Evolutionary conservation across 1,139 yeast species (phyloP).

Genomic region (Diutina scorzettiae): DNA sequence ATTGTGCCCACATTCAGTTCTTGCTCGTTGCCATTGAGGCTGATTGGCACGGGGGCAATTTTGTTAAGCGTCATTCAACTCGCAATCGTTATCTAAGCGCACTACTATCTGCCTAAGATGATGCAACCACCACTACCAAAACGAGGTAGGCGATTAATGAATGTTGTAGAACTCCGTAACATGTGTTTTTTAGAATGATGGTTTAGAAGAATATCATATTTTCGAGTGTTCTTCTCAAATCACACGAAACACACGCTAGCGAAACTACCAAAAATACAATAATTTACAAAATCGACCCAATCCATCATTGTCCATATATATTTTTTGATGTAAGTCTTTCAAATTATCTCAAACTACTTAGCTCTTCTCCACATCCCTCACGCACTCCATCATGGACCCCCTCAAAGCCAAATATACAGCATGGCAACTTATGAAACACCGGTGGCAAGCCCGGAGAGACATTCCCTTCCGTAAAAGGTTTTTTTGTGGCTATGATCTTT

Average conservation of each 20-base stretch:
- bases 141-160: too few relatives aligned
- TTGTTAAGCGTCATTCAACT: background rate
- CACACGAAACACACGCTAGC: too few relatives aligned
- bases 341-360: too few relatives aligned
- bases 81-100: background rate
- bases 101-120: too few relatives aligned
- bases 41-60: constrained; percentile 2
- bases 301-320: too few relatives aligned
- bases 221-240: too few relatives aligned
- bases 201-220: too few relatives aligned
- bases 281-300: too few relatives aligned
- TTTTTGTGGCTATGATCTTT: constrained; percentile 63
- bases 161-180: too few relatives aligned
- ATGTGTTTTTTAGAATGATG: too few relatives aligned
- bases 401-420: constrained; percentile 21
- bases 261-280: too few relatives aligned
- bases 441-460: constrained; percentile 48
- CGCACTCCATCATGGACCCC: constrained; percentile 19
- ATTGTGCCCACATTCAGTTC: background rate
- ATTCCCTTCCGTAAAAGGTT: constrained; percentile 54
- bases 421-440: constrained; percentile 36
- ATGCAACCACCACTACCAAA: background rate
- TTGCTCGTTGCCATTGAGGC: background rate
- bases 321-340: too few relatives aligned
- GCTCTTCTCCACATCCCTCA: constrained; percentile 2